phyloP scores from a whole-genome alignment of 768 basidiomycete species.

The Suillus weaverae region DNA sequence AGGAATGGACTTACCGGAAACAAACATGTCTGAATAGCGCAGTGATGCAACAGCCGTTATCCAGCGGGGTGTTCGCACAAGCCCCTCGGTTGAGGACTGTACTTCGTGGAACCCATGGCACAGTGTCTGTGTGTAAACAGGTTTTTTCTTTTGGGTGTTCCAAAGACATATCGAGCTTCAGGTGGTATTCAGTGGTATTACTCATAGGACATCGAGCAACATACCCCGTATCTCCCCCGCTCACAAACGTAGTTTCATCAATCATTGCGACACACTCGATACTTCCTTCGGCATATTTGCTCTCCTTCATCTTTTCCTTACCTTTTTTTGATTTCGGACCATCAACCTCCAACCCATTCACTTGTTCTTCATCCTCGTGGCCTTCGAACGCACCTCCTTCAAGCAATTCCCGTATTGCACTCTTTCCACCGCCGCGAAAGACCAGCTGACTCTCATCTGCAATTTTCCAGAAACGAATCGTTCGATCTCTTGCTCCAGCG shows the following conservation, averaged over 20 bases:
- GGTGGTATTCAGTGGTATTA: constrained; percentile 1
- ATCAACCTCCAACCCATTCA: constrained; percentile 35
- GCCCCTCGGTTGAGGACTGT: constrained; percentile 70
- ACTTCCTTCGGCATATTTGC: constrained; percentile 81
- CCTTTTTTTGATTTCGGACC: constrained; percentile 33
- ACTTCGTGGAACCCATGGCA: constrained; percentile 85
- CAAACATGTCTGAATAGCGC: constrained; percentile 89
- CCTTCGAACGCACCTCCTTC: constrained; percentile 75
- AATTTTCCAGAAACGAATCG: constrained; percentile 94
- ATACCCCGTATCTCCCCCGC: constrained; percentile 95
- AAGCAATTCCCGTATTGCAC: constrained; percentile 72
- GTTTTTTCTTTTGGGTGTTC: constrained; percentile 93
- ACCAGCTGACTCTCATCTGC: constrained; percentile 94
- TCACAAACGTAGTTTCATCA: constrained; percentile 90
- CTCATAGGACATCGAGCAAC: constrained; percentile 29
- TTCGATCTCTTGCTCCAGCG: constrained; percentile 89
- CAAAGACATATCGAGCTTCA: constrained; percentile 83
- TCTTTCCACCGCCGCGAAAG: constrained; percentile 92
- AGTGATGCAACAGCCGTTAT: constrained; percentile 82
- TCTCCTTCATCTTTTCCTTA: constrained; percentile 38
- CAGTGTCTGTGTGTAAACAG: constrained; percentile 80
- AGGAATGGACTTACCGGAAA: constrained; percentile 60
- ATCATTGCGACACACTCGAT: constrained; percentile 93
- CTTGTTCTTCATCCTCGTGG: constrained; percentile 49
- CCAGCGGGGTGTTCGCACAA: constrained; percentile 83